Percentiles rank a stretch among this genome's conserved stretches.
These are phyloP conservation scores for Microthyrium microscopicum DNA, from an alignment of 2,329 filamentous ascomycete genomes.

Conservation along the genomic window DNA sequence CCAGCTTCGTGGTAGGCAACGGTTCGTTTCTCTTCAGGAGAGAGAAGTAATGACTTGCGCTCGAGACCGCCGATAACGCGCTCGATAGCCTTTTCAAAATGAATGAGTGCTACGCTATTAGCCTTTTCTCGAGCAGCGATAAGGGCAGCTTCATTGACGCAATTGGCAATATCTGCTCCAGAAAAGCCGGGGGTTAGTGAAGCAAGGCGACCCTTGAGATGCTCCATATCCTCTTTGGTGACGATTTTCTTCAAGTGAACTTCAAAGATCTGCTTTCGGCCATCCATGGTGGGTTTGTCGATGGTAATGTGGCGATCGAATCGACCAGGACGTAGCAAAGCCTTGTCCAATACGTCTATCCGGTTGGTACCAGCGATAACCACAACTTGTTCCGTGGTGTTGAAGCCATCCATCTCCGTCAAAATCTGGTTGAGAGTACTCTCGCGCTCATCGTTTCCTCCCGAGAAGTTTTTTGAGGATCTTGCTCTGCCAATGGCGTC, in stretches of 20 bases:
- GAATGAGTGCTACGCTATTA: slow-evolving; percentile 64
- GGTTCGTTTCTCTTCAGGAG: slow-evolving; percentile 83
- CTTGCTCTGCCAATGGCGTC: slow-evolving; percentile 91
- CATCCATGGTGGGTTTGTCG: slow-evolving; percentile 90
- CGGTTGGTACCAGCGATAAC: slow-evolving; percentile 94
- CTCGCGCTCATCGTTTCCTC: slow-evolving; percentile 93
- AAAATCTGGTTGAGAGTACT: slow-evolving; percentile 95
- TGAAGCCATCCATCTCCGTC: slow-evolving; percentile 99
- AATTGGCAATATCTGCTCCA: slow-evolving; percentile 95
- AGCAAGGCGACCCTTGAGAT: slow-evolving; percentile 72
- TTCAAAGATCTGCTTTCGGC: slow-evolving; percentile 86
- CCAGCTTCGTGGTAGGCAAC: slow-evolving; percentile 98
- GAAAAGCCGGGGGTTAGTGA: slow-evolving; percentile 93
- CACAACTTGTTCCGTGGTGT: slow-evolving; percentile 89
- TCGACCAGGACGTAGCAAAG: slow-evolving; percentile 86
- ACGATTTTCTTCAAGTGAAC: slow-evolving; percentile 93
- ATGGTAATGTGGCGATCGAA: slow-evolving; percentile 96
- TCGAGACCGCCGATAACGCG: slow-evolving; percentile 91
- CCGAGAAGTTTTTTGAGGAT: slow-evolving; percentile 65
- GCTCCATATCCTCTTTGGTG: slow-evolving; percentile 76
- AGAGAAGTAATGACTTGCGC: slow-evolving; percentile 90
- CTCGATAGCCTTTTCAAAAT: slow-evolving; percentile 97
- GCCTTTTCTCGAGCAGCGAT: slow-evolving; percentile 71
- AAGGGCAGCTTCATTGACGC: slow-evolving; percentile 90
- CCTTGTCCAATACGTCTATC: slow-evolving; percentile 86